Base-by-base conservation (phyloP, 495 filamentous ascomycete genomes). In the Lophiotrema nucula region DNA sequence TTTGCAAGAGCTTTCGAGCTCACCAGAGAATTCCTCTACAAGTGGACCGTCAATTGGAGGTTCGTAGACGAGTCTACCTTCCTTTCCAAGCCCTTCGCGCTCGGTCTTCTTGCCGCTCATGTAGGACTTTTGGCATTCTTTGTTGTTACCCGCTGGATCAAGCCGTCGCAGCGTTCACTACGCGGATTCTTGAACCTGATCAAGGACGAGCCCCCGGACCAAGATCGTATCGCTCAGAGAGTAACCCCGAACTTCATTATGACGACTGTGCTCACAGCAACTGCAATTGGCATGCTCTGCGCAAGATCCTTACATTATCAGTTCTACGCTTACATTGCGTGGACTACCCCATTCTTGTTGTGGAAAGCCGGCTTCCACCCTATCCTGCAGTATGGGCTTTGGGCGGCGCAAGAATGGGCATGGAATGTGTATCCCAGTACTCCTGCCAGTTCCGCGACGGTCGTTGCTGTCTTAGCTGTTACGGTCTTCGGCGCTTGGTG, bases 1-100 rank as follows among this genome's bases (percentile, higher is more conserved):
- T 58, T 91, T 3, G 77, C 79, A 26, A 76, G 87, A 46, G 90
- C 93, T 0, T 98, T 98, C 64, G 90, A 98, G 74, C 76, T 98
- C 24, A 88, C 88, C 24, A 79, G 93, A 42, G 81, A 85, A 62
- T 98, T 98, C 70, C 77, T 96, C 60, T 97, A 90, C 77, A 92
- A 95, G 69, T 97, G 93, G 93, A 97, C 93, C 0, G 93, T 98
- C 54, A 98, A 98, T 71, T 98, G 92, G 92, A 82, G 92, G 41
- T 97, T 98, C 63, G 71, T 97, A 4, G 83, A 85, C 12, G 90
- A 97, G 67, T 83, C 90, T 19, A 70, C 70, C 1, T 98, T 98
- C 62, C 77, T 95, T 21, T 95, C 89, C 47, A 81, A 73, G 50
- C 69, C 76, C 12, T 96, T 97, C 67, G 83, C 91, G 31, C 44